A percentile compares a stretch with the other conserved stretches of the same genome.
These are phyloP conservation scores for Byssochlamys sp. DNA, from an alignment of 2,329 filamentous ascomycete genomes.

Conservation along the genomic window DNA sequence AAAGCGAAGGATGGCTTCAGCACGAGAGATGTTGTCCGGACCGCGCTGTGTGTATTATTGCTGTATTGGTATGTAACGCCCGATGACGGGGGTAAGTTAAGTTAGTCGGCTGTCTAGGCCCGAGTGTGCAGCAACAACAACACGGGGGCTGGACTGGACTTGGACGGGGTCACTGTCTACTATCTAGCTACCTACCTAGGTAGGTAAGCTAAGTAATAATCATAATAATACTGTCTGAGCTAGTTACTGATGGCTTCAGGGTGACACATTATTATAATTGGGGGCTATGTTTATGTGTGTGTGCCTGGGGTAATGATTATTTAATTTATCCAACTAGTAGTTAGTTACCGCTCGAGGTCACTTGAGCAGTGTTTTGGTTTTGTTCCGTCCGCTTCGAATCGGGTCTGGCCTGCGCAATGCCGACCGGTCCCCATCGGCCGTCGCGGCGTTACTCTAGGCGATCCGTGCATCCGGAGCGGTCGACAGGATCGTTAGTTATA, in stretches of 20 bases:
- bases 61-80: background rate
- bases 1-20: background rate
- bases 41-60: background rate
- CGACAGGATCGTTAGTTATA: background rate
- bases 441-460: background rate
- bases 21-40: background rate
- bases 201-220: too few relatives aligned
- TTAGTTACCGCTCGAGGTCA: background rate
- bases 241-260: too few relatives aligned
- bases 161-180: background rate
- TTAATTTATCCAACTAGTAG: too few relatives aligned
- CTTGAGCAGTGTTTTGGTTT: background rate
- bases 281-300: too few relatives aligned
- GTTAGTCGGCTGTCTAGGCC: background rate
- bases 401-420: background rate
- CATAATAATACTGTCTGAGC: too few relatives aligned
- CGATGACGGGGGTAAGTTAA: background rate
- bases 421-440: background rate
- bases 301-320: too few relatives aligned
- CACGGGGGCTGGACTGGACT: background rate
- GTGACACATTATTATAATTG: too few relatives aligned
- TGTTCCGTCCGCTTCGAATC: background rate
- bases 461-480: background rate
- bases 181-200: too few relatives aligned
- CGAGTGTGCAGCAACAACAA: background rate